Conservation (phyloP, 768 basidiomycete species). For the Suillus fuscotomentosus region DNA sequence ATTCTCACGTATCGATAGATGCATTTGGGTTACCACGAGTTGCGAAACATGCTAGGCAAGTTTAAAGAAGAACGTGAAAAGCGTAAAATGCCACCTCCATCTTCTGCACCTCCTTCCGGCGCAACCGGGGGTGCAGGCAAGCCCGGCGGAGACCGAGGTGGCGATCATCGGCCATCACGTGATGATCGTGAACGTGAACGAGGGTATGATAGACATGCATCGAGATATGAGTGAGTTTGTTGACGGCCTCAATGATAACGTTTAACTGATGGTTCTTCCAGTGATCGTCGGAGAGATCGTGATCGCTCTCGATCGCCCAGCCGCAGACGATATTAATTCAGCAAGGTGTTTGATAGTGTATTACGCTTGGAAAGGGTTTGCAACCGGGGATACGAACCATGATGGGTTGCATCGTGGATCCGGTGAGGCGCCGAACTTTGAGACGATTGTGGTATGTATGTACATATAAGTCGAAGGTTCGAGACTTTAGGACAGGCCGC, state of each 20-base stretch:
- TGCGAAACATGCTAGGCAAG: conserved; percentile 88
- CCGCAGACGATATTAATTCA: conserved; percentile 53
- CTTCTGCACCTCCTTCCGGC: conserved; percentile 35
- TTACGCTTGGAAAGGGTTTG: conserved; percentile 4
- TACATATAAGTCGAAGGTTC: conserved; percentile 6
- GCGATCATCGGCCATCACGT: conserved; percentile 59
- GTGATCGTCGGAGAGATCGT: conserved; percentile 69
- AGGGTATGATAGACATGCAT: conserved; percentile 66
- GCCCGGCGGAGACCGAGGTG: conserved; percentile 40
- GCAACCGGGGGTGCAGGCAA: conserved; percentile 39
- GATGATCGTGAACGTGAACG: conserved; percentile 67
- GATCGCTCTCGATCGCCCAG: conserved; percentile 75
- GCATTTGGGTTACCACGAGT: conserved; percentile 98
- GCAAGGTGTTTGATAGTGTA: conserved; percentile 2
- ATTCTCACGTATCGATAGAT: conserved; percentile 59
- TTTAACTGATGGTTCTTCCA: conserved; percentile 22
- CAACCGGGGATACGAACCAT: conserved; percentile 4
- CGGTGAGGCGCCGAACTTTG: conserved; percentile 20
- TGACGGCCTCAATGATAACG: conserved; percentile 19
- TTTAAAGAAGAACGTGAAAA: conserved; percentile 92
- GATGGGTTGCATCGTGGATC: conserved; percentile 24
- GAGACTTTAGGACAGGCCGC: neutral
- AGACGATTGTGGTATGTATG: conserved; percentile 1
- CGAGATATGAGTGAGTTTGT: conserved; percentile 66
- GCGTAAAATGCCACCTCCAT: conserved; percentile 59